Percentiles rank a stretch among this genome's conserved stretches.
These are phyloP conservation scores for Pelargonium nanum DNA, from an alignment of 345 rosid species.

Conservation along the genomic window DNA sequence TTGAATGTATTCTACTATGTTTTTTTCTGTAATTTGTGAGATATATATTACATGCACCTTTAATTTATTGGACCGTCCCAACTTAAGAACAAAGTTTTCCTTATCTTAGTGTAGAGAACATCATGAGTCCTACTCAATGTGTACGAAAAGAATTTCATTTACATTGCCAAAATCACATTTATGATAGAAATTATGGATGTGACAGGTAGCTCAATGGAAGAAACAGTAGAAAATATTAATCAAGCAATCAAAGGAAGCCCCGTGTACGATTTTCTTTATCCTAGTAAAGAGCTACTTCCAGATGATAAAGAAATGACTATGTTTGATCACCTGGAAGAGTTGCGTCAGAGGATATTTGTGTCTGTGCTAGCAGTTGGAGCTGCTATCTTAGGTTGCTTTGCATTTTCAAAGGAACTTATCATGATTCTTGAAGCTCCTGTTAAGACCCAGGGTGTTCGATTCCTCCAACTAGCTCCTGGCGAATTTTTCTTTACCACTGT, in stretches of 20 bases:
- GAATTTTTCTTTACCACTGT: conserved; percentile 96
- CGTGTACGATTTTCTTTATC: conserved; percentile 72
- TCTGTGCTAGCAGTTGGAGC: conserved; percentile 91
- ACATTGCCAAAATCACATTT: background rate
- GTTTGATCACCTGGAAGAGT: conserved; percentile 94
- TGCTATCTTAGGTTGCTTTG: conserved; percentile 86
- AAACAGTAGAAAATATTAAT: conserved; percentile 18
- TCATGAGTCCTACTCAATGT: background rate
- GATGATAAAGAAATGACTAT: conserved; percentile 94
- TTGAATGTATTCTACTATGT: background rate
- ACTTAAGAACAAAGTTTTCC: background rate
- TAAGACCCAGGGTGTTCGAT: conserved; percentile 78
- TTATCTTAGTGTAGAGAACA: background rate
- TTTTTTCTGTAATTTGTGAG: background rate
- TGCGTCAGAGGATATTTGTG: conserved; percentile 75
- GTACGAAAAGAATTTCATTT: background rate
- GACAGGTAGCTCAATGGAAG: conserved; percentile 26
- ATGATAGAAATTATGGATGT: conserved; percentile 16
- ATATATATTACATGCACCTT: background rate
- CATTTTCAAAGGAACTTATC: conserved; percentile 78
- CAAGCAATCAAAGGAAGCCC: conserved; percentile 33
- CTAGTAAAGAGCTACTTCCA: conserved; percentile 79
- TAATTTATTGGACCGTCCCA: too few relatives aligned
- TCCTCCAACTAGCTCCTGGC: conserved; percentile 94
- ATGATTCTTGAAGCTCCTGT: conserved; percentile 96